Evolutionary conservation across 2,329 filamentous ascomycete genomes (phyloP).

Genomic region (Cordyceps cateniannulata): DNA sequence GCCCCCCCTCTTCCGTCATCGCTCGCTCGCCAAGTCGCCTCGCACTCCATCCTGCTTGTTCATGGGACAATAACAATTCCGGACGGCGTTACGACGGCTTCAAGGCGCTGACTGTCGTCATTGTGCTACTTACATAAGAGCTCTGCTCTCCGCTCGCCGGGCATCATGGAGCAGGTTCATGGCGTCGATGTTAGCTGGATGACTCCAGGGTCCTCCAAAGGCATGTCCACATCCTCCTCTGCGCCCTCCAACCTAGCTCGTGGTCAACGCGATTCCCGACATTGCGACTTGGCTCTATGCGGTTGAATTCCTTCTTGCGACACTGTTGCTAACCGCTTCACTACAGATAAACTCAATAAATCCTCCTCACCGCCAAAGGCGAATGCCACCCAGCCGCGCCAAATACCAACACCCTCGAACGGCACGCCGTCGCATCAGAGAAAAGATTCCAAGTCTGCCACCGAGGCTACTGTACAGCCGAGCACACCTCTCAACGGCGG

Average conservation of each 20-base stretch:
- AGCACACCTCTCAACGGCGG: conserved; percentile 19
- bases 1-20: conserved; percentile 7
- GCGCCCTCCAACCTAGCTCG: background rate
- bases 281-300: background rate
- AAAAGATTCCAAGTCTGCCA: conserved; percentile 16
- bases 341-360: conserved; percentile 26
- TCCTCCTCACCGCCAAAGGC: conserved; percentile 23
- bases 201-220: conserved; percentile 73
- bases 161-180: conserved; percentile 69
- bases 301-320: background rate
- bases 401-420: conserved; percentile 24
- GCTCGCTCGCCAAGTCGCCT: background rate
- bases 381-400: conserved; percentile 25
- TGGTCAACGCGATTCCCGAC: background rate
- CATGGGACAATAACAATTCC: conserved; percentile 5
- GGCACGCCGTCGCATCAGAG: conserved; percentile 15
- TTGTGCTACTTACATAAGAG: background rate
- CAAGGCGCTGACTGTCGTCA: background rate
- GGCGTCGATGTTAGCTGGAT: conserved; percentile 89
- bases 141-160: background rate
- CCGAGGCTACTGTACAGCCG: conserved; percentile 18
- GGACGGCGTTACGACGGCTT: background rate
- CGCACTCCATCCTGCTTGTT: background rate
- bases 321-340: background rate
- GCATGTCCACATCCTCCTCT: conserved; percentile 40